phyloP scores from a whole-genome alignment of 768 basidiomycete genomes.

The Steccherinum ochraceum region DNA sequence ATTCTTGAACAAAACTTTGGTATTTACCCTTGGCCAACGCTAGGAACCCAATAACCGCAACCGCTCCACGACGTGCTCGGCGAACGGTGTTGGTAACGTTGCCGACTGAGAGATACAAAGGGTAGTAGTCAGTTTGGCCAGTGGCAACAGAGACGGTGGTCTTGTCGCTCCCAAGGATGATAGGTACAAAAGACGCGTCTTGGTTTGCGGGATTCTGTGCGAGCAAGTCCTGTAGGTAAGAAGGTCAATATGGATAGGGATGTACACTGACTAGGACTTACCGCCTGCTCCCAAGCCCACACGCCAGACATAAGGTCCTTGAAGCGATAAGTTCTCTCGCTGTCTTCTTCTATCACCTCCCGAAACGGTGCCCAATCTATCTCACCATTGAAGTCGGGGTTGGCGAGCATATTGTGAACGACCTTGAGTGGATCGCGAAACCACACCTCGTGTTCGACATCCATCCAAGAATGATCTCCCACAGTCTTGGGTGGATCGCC shows the following conservation, averaged over 20 bases:
- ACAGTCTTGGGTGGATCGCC: slow-evolving; percentile 9
- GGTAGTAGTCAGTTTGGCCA: slow-evolving; percentile 22
- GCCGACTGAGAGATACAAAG: slow-evolving; percentile 20
- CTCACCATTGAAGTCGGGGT: slow-evolving; percentile 15
- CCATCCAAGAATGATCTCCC: slow-evolving; percentile 22
- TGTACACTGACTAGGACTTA: slow-evolving; percentile 13
- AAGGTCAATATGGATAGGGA: neutral
- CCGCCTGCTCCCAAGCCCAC: slow-evolving; percentile 25
- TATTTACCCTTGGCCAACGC: slow-evolving; percentile 25
- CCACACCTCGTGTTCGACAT: slow-evolving; percentile 19
- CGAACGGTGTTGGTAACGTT: slow-evolving; percentile 17
- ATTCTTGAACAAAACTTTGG: neutral
- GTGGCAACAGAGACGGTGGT: slow-evolving; percentile 19
- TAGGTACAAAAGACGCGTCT: slow-evolving; percentile 15
- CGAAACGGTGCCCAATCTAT: slow-evolving; percentile 16
- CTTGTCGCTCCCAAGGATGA: slow-evolving; percentile 22
- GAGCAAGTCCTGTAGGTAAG: slow-evolving; percentile 2
- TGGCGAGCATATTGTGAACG: slow-evolving; percentile 16
- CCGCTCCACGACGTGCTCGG: slow-evolving; percentile 13
- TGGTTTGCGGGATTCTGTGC: slow-evolving; percentile 8
- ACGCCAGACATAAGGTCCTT: slow-evolving; percentile 20
- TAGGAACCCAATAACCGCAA: slow-evolving; percentile 17
- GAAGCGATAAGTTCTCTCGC: slow-evolving; percentile 9
- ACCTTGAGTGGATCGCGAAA: slow-evolving; percentile 12
- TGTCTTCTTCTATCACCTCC: slow-evolving; percentile 7